phyloP scores from a whole-genome alignment of 495 filamentous ascomycete species.

The Penicillium waksmanii region DNA sequence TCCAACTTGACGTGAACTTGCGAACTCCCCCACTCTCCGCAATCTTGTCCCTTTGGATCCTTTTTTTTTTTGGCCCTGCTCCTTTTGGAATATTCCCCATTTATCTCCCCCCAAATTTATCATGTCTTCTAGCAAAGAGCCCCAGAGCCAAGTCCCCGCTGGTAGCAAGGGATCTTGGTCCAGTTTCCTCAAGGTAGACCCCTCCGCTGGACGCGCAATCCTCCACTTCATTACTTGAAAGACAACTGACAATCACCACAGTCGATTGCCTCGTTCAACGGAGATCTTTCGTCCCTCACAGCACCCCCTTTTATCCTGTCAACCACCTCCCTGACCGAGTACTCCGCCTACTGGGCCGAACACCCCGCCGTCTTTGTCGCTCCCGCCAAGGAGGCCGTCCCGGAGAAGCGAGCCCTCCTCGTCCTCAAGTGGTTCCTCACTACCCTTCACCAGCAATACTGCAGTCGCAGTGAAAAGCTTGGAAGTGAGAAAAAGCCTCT shows the following conservation, averaged over 20 bases:
- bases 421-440: constrained; percentile 98
- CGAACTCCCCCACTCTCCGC: not conserved
- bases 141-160: constrained; percentile 40
- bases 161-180: constrained; percentile 56
- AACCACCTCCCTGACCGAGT: constrained; percentile 88
- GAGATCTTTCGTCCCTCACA: constrained; percentile 90
- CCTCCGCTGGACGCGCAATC: constrained; percentile 5
- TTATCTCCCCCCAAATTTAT: constrained; percentile 4
- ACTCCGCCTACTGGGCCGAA: constrained; percentile 96
- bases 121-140: constrained; percentile 43
- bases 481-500: constrained; percentile 97
- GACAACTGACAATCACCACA: constrained; percentile 30
- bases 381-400: constrained; percentile 77
- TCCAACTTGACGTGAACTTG: not conserved
- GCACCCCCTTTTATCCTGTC: constrained; percentile 96
- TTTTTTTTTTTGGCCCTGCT: not conserved
- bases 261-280: constrained; percentile 96
- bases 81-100: not conserved
- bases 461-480: constrained; percentile 84
- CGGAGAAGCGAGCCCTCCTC: constrained; percentile 79
- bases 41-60: not conserved
- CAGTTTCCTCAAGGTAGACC: constrained; percentile 55
- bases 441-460: constrained; percentile 94
- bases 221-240: not conserved
- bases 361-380: constrained; percentile 88